Evolutionary conservation across 1,284 basidiomycete genomes (phyloP).

Genomic region (Neonothopanus nambi): DNA sequence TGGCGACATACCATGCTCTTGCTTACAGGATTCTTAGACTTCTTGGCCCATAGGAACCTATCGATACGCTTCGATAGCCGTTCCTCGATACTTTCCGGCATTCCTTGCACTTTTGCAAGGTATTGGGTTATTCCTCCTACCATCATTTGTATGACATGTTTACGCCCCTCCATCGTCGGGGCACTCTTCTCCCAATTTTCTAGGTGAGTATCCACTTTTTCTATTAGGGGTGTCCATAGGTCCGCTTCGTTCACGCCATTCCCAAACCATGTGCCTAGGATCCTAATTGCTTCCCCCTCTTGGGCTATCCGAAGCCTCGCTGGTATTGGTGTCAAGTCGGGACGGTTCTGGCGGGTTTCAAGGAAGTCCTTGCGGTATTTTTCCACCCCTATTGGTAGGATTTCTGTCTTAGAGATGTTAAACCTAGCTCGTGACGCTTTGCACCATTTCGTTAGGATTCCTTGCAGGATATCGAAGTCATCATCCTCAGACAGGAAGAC

Average conservation of each 20-base stretch:
- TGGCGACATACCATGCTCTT: neutral
- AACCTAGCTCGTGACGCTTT: constrained; percentile 22
- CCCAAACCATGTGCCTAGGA: constrained; percentile 22
- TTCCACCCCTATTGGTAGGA: constrained; percentile 19
- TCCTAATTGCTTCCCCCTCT: constrained; percentile 17
- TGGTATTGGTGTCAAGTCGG: neutral
- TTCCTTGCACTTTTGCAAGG: constrained; percentile 22
- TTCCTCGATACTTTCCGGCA: constrained; percentile 8
- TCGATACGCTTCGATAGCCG: neutral
- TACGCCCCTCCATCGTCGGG: constrained; percentile 19
- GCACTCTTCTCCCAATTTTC: constrained; percentile 15
- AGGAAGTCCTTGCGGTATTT: constrained; percentile 4
- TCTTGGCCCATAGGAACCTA: constrained; percentile 13
- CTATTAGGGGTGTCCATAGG: constrained; percentile 16
- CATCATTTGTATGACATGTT: constrained; percentile 18
- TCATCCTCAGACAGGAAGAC: constrained; percentile 14
- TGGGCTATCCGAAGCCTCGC: constrained; percentile 15
- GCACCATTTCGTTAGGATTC: constrained; percentile 20
- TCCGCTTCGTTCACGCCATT: constrained; percentile 14
- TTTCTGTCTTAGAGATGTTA: constrained; percentile 23
- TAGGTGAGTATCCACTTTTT: constrained; percentile 17
- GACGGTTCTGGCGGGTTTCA: neutral
- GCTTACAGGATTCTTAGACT: constrained; percentile 2
- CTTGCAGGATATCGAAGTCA: constrained; percentile 8
- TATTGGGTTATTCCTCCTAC: constrained; percentile 19